These are phyloP conservation scores for Salvia sclarea DNA, from an alignment of 305 asterid genomes.

Conservation along the genomic window DNA sequence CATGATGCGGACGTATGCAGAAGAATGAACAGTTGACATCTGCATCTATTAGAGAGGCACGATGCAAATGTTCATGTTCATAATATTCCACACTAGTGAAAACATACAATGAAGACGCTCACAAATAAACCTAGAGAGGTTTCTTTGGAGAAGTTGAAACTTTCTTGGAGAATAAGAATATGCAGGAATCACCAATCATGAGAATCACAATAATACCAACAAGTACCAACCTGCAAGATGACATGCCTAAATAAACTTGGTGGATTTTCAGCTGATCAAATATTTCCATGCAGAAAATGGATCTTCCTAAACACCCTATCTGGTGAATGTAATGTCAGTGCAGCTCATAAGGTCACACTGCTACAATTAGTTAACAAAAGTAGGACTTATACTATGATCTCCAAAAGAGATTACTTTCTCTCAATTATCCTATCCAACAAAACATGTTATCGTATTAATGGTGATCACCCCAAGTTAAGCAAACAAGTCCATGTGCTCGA, in stretches of 20 bases:
- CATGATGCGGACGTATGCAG: neutral
- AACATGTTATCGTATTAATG: neutral
- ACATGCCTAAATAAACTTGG: neutral
- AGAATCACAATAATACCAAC: neutral
- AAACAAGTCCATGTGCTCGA: neutral
- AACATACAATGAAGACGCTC: neutral
- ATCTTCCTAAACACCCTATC: neutral
- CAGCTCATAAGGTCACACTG: neutral
- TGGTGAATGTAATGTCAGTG: neutral
- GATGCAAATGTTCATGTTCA: neutral
- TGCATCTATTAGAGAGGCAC: conserved; percentile 9
- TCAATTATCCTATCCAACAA: neutral
- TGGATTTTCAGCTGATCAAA: neutral
- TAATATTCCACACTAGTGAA: neutral
- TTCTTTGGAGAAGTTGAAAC: neutral
- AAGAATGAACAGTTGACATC: neutral
- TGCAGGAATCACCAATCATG: neutral
- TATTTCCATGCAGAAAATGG: neutral
- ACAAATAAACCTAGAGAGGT: neutral
- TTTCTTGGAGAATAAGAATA: neutral
- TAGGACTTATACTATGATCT: neutral
- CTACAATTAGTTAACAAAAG: neutral
- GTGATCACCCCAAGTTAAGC: neutral
- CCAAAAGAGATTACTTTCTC: neutral
- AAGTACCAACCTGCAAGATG: neutral